Evolutionary conservation across 2,329 filamentous ascomycete genomes (phyloP), one percentile per base, ranked within the genome.

Genomic region (Fusarium sp.): DNA sequence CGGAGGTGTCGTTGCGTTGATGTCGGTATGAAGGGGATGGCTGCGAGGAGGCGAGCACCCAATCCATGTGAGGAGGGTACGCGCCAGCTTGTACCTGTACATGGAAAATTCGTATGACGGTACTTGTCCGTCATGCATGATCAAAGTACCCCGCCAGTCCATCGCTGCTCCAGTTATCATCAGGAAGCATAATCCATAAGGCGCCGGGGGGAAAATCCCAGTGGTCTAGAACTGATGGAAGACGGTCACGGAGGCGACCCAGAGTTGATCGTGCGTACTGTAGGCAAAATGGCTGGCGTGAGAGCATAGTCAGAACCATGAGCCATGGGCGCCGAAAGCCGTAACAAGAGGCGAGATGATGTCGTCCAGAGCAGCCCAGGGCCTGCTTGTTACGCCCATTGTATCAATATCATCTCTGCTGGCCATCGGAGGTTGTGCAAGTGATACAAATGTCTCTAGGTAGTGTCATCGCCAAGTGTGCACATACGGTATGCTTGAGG

Each of bases 111-210:
- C 74, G 79, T 80, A 80, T 81, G 79, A 81, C 76, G 76, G 77
- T 83, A 83, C 82, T 77, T 77, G 60, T 15, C 73, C 73, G 79
- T 81, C 79, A 83, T 82, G 80, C 77, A 72, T 76, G 68, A 74
- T 71, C 62, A 66, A 83, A 79, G 81, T 83, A 82, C 78, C 78
- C 78, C 80, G 76, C 76, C 75, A 64, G 35, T 43, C 58, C 64
- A 59, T 66, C 37, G 63, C 47, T 67, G 67, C 66, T 74, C 72
- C 75, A 74, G 67, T 69, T 67, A 69, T 69, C 56, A 69, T 47
- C 68, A 43, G 60, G 63, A 67, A 66, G 54, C 66, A 67, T 60
- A 64, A 64, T 66, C 58, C 66, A 68, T 66, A 66, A 70, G 71
- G 60, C 62, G 66, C 68, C 61, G 33, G 56, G 68, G 33, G 43